phyloP scores from a whole-genome alignment of 257 asterid species.

The Ophiorrhiza pumila region DNA sequence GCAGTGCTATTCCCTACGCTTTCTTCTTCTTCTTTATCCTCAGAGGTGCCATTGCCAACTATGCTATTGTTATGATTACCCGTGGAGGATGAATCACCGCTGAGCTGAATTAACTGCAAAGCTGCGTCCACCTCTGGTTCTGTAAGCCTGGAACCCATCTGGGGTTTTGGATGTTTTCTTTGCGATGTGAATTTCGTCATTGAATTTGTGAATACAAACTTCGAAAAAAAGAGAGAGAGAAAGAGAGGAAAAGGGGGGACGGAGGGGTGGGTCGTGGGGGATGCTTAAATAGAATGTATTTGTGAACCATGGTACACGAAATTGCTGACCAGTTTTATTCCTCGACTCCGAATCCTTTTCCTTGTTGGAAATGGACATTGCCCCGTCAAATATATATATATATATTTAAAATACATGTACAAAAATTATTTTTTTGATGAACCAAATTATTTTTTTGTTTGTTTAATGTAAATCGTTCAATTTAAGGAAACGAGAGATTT shows the following conservation, averaged over 20 bases:
- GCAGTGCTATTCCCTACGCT: constrained; percentile 38
- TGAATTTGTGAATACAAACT: not conserved
- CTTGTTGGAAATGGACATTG: not conserved
- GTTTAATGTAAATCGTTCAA: too few species aligned
- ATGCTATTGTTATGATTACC: not conserved
- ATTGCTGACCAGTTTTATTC: constrained; percentile 8
- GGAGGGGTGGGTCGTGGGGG: not conserved
- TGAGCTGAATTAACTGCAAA: constrained; percentile 64
- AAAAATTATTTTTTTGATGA: too few species aligned
- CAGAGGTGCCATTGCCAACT: not conserved
- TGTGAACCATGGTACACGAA: constrained; percentile 10
- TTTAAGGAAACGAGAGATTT: too few species aligned
- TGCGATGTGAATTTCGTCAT: constrained; percentile 32
- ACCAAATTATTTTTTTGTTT: too few species aligned
- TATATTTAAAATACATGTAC: too few species aligned
- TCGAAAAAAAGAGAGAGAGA: constrained; percentile 5
- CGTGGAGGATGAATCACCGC: constrained; percentile 45
- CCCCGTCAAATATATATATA: not conserved
- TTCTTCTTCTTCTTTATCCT: constrained; percentile 14
- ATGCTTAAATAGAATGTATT: not conserved
- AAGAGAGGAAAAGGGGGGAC: not conserved
- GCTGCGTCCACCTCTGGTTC: constrained; percentile 70
- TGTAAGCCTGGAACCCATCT: constrained; percentile 32
- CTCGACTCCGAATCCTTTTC: not conserved
- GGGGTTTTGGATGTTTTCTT: constrained; percentile 20